A percentile compares a stretch with the other conserved stretches of the same genome.
Evolutionary conservation across 352 stramenopile species (phyloP).

Genomic region (Phytophthora sansomeana): DNA sequence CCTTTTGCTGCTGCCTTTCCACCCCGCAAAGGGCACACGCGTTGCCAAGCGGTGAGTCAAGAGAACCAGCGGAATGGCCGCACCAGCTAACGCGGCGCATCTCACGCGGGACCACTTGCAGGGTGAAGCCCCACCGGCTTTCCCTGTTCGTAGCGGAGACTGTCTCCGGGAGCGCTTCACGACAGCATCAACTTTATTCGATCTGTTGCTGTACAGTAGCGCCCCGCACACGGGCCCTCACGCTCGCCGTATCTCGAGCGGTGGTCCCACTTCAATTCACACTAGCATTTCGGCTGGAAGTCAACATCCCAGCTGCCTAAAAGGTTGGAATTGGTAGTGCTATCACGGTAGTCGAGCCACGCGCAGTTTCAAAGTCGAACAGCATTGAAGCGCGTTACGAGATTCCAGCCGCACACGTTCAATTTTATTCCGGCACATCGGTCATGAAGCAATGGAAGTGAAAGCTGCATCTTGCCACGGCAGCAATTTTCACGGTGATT

Average conservation of each 20-base stretch:
- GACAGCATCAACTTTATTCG: conserved; percentile 11
- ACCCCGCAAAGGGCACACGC: conserved; percentile 4
- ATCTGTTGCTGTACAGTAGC: not conserved
- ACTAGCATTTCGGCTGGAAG: conserved; percentile 33
- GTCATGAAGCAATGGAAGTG: conserved; percentile 19
- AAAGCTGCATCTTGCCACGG: conserved; percentile 22
- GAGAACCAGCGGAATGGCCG: conserved; percentile 18
- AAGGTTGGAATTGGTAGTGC: conserved; percentile 37
- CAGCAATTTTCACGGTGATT: conserved; percentile 19
- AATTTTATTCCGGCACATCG: conserved; percentile 32
- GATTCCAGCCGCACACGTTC: conserved; percentile 30
- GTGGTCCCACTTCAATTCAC: conserved; percentile 33
- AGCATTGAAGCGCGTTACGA: conserved; percentile 25
- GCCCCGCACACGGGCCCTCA: conserved; percentile 26
- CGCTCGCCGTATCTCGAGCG: conserved; percentile 27
- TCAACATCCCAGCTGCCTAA: conserved; percentile 34
- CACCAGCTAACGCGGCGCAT: no score
- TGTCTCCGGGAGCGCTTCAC: not conserved
- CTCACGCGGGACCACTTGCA: no score
- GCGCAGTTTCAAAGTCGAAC: conserved; percentile 11
- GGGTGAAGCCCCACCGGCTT: conserved; percentile 27
- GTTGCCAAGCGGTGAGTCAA: conserved; percentile 13
- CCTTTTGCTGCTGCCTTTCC: conserved; percentile 11
- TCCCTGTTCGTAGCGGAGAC: conserved; percentile 9
- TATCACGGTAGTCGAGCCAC: conserved; percentile 23